Base-by-base conservation (phyloP, 805 yeast genomes). In the Sugiyamaella chiloensis region DNA sequence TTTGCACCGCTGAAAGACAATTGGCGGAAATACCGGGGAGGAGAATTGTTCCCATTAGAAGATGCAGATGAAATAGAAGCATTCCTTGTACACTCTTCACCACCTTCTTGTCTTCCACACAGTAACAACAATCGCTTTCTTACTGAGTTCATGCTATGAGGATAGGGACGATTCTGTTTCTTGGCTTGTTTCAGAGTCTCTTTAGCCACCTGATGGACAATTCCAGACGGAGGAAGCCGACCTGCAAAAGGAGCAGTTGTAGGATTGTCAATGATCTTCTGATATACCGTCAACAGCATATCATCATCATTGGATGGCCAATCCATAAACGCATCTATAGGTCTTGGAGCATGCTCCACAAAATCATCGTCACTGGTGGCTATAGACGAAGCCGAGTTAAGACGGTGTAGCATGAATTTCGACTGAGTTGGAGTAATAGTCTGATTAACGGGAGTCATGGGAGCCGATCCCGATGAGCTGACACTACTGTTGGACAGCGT, bases 171-270 rank as follows among this genome's bases (percentile, higher is more conserved):
- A 8, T 61, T 51, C 26, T 53, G 46, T 30, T 41, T 44, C 43
- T 53, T 56, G 19, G 68, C 66, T 34, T 57, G 54, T 49, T 69
- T 67, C 24, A 78, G 64, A 23, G 83, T 74, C 36, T 76, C 72
- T 56, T 79, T 80, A 5, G 86, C 76, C 0, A 81, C 82, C 45
- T 72, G 71, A 35, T 80, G 79, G 17, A 81, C 70, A 2, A 83
- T 73, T 1, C 88, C 88, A 1, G 82, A 73, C 0, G 89, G 88
- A 5, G 88, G 89, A 57, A 76, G 75, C 35, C 70, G 61, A 14
- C 78, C 75, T 53, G 81, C 81, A 59, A 83, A 83, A 0, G 90
- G 90, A 0, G 90, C 83, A 5, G 74, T 69, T 27, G 79, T 76
- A 5, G 89, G 88, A 56, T 75, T 79, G 41, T 70, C 70, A 12